These are phyloP conservation scores for Myochromella boudieri DNA, from an alignment of 768 basidiomycete genomes.

Conservation along the genomic window DNA sequence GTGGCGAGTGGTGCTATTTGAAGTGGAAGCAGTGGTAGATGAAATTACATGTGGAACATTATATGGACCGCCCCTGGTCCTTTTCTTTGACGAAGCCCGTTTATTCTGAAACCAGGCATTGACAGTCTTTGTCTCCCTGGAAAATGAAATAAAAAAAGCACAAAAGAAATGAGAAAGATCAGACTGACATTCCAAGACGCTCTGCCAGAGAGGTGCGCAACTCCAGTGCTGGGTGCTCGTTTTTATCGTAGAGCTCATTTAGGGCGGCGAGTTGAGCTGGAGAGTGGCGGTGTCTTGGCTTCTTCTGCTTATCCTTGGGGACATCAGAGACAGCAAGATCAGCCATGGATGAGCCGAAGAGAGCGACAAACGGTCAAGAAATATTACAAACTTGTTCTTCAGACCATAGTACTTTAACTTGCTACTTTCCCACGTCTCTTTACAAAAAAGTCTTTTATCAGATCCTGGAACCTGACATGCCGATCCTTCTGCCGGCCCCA, in stretches of 20 bases:
- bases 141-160: slow-evolving; percentile 9
- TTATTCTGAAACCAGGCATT: slow-evolving; percentile 90
- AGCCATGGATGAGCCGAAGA: slow-evolving; percentile 28
- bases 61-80: slow-evolving; percentile 35
- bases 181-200: slow-evolving; percentile 71
- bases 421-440: slow-evolving; percentile 26
- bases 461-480: too few relatives aligned
- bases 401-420: slow-evolving; percentile 21
- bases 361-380: slow-evolving; percentile 23
- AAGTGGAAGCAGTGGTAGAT: slow-evolving; percentile 31
- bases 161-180: slow-evolving; percentile 13
- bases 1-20: slow-evolving; percentile 28
- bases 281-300: slow-evolving; percentile 77
- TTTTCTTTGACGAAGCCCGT: slow-evolving; percentile 80
- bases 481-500: too few relatives aligned
- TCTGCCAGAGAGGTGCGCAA: slow-evolving; percentile 68
- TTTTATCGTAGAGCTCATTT: slow-evolving; percentile 76
- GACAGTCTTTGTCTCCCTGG: slow-evolving; percentile 82
- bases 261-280: slow-evolving; percentile 71
- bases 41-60: slow-evolving; percentile 35
- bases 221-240: slow-evolving; percentile 73
- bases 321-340: slow-evolving; percentile 23
- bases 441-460: slow-evolving; percentile 22
- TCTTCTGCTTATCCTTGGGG: slow-evolving; percentile 56
- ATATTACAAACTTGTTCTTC: too few relatives aligned